Evolutionary conservation across 163 green algal species (phyloP), one percentile per base, ranked within the genome.

Genomic region (Prototheca wickerhamii): DNA sequence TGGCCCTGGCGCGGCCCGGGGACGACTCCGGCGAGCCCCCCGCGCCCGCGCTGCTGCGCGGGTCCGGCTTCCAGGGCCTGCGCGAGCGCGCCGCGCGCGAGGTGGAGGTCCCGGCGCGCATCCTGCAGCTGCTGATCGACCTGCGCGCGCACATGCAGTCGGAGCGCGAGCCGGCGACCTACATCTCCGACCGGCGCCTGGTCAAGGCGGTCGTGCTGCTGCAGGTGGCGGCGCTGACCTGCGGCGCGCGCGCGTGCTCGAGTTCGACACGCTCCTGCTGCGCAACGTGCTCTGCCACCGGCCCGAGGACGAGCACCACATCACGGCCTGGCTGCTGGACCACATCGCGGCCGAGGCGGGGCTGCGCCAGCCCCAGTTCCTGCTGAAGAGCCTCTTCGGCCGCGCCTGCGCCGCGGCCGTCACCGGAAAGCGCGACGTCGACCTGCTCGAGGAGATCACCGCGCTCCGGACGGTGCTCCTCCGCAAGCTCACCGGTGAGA

Each of bases 81-180:
- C 58, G 64, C 28, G 33, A 34, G 26, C 54, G 64, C 25, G 71
- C 71, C 6, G 34, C 66, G 21, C 51, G 60, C 3, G 29, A 31
- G 2, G 67, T 75, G 10, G 40, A 71, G 23, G 82, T 92, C 46
- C 81, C 83, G 8, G 43, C 56, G 25, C 31, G 56, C 33, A 82
- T 91, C 6, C 81, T 91, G 15, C 70, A 91, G 60, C 60, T 91
- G 35, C 67, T 95, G 23, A 76, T 80, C 0, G 85, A 90, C 74
- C 74, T 95, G 65, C 71, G 87, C 8, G 33, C 28, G 12, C 73
- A 74, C 61, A 64, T 88, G 58, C 68, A 96, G 73, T 85, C 96
- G 65, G 94, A 92, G 72, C 85, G 86, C 46, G 91, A 98, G 79
- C 91, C 91, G 2, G 89, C 91, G 0, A 79, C 95, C 26, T 98